These are phyloP conservation scores for Paramecium biaurelia DNA, from an alignment of 73 alveolate species.

Conservation along the genomic window DNA sequence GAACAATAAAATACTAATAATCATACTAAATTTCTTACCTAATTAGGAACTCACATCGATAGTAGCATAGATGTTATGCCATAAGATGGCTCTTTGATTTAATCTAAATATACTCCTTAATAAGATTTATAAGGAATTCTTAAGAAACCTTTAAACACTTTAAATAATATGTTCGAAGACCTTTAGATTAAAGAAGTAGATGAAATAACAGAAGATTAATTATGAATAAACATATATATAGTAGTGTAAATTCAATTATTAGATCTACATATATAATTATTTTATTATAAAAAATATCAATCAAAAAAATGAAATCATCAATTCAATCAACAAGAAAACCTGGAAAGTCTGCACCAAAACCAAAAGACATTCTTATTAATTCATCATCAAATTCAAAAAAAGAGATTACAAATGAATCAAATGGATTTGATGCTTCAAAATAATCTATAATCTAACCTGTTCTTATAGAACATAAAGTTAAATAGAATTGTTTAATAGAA, in stretches of 20 bases:
- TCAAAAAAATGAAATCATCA: neutral
- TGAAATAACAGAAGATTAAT: conserved; percentile 25
- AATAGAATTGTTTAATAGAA: neutral
- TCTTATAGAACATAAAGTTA: neutral
- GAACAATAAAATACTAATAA: neutral
- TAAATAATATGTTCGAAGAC: neutral
- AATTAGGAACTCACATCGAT: neutral
- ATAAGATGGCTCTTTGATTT: neutral
- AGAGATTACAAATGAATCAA: neutral
- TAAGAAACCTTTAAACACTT: neutral
- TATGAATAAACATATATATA: neutral
- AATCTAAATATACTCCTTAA: neutral
- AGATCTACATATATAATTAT: too few species aligned
- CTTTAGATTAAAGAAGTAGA: neutral
- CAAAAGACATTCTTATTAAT: neutral
- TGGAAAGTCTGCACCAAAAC: neutral
- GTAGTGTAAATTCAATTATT: too few species aligned
- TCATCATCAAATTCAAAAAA: neutral
- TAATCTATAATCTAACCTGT: neutral
- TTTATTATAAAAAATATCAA: neutral
- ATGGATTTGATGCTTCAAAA: neutral
- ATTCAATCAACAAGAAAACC: neutral
- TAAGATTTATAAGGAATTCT: neutral
- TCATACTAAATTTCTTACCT: neutral
- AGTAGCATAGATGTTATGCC: neutral